Conservation (phyloP, 257 asterid genomes). For the Thymus quinquecostatus region DNA sequence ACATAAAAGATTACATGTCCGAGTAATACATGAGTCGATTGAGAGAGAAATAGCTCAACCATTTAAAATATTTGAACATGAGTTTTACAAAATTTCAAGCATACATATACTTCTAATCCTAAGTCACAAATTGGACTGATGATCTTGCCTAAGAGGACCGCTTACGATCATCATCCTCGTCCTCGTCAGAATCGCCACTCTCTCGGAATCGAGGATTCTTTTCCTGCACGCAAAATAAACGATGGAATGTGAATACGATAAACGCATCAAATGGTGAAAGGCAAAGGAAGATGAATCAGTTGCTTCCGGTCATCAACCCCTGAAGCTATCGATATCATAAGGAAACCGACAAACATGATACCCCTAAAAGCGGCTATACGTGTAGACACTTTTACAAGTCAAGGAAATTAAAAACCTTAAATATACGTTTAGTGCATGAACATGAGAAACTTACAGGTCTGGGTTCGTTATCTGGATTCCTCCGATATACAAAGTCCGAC, state of each 20-base stretch:
- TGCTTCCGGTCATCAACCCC: slow-evolving; percentile 12
- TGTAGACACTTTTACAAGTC: neutral
- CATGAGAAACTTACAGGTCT: slow-evolving; percentile 67
- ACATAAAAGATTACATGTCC: neutral
- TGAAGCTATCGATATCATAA: neutral
- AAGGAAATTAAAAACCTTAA: too few species aligned
- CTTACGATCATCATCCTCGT: slow-evolving; percentile 70
- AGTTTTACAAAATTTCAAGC: slow-evolving; percentile 26
- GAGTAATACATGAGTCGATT: neutral
- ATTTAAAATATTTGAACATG: slow-evolving; percentile 26
- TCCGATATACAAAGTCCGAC: slow-evolving; percentile 75
- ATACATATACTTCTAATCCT: slow-evolving; percentile 26
- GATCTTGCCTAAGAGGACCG: slow-evolving; percentile 36
- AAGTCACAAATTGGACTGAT: slow-evolving; percentile 10
- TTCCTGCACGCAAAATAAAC: slow-evolving; percentile 53
- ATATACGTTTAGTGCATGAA: too few species aligned
- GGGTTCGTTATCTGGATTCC: slow-evolving; percentile 71
- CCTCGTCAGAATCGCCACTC: slow-evolving; percentile 91
- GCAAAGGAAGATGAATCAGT: neutral
- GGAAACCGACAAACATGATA: neutral
- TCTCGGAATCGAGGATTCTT: slow-evolving; percentile 94
- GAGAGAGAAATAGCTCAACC: slow-evolving; percentile 21
- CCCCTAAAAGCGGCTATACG: neutral
- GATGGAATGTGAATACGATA: neutral
- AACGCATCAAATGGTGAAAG: neutral